A percentile compares a stretch with the other conserved stretches of the same genome.
Conservation (phyloP, 192 early-diverging fungal species). For the Fimicolochytrium jonesii region DNA sequence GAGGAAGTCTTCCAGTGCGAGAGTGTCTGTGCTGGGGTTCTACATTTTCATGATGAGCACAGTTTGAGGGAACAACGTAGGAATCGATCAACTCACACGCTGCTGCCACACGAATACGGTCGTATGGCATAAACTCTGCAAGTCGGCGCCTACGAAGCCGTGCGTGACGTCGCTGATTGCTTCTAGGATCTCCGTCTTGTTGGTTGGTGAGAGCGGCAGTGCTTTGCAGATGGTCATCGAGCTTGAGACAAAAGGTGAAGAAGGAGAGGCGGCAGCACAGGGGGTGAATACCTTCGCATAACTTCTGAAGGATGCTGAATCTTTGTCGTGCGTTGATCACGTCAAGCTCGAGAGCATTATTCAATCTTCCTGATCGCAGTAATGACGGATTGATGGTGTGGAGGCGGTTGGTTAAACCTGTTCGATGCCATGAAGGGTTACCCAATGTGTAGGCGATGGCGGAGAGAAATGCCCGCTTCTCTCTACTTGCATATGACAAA, state of each 20-base stretch:
- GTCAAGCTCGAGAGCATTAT: slow-evolving; percentile 42
- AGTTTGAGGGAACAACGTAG: too few species aligned
- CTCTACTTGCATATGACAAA: background rate
- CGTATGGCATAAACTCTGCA: slow-evolving; percentile 62
- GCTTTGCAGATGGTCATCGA: too few species aligned
- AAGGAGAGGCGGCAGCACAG: too few species aligned
- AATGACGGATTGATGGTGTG: slow-evolving; percentile 48
- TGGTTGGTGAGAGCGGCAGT: background rate
- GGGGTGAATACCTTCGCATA: slow-evolving; percentile 3
- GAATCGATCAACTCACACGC: slow-evolving; percentile 31
- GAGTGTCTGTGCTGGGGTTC: too few species aligned
- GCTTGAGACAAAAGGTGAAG: too few species aligned
- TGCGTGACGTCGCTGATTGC: slow-evolving; percentile 53
- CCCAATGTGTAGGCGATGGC: too few species aligned
- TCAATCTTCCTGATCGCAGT: slow-evolving; percentile 57
- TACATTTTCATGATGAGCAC: too few species aligned
- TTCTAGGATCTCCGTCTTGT: slow-evolving; percentile 29
- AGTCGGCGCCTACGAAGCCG: slow-evolving; percentile 79
- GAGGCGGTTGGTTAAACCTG: slow-evolving; percentile 49
- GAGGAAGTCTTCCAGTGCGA: slow-evolving; percentile 36
- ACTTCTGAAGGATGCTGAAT: background rate
- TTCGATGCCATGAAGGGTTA: too few species aligned
- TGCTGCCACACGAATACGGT: slow-evolving; percentile 36
- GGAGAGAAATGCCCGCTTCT: background rate
- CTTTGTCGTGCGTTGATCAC: slow-evolving; percentile 35